Base-by-base conservation (phyloP, 1,284 basidiomycete genomes). In the Cryptococcus sp. region DNA sequence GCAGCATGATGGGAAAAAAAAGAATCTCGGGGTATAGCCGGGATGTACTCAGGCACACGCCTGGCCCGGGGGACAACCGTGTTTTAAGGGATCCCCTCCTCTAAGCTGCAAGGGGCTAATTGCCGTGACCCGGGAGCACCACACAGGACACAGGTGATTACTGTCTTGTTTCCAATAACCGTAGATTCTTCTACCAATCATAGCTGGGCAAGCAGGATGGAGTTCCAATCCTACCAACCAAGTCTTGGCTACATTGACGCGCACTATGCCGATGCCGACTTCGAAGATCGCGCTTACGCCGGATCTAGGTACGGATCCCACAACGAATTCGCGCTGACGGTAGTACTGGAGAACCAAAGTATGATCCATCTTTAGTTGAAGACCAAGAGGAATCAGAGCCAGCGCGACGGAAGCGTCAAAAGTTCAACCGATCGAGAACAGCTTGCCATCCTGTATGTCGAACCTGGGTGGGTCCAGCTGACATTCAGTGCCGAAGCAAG, bases 341-440 rank as follows among this genome's bases (percentile, higher is more conserved):
- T 39, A 16, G 14, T 19, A 39, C 36, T 5, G 36, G 14, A 5
- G 36, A 16, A 19, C 36, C 18, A 19, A 5, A 39, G 36, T 7
- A 7, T 4, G 36, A 19, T 19, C 16, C 16, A 39, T 28, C 23
- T 16, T 32, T 28, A 22, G 22, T 22, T 11, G 50, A 34, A 44
- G 22, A 65, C 57, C 49, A 57, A 56, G 41, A 19, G 7, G 36
- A 39, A 19, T 39, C 36, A n/a, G 14, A 16, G 14, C 18, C 36
- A 16, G 36, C 36, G 7, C 36, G 36, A 4, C 36, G 36, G 16
- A 46, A 34, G 21, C 10, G 25, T 7, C 59, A 58, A 22, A 63
- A 63, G 52, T 59, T 63, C 39, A 56, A 60, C 4, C 45, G 63
- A 16, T 60, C 60, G 16, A 48, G 60, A 31, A 63, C 59, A 1